phyloP scores from a whole-genome alignment of 2,329 filamentous ascomycete species.

The Colletotrichum horii region DNA sequence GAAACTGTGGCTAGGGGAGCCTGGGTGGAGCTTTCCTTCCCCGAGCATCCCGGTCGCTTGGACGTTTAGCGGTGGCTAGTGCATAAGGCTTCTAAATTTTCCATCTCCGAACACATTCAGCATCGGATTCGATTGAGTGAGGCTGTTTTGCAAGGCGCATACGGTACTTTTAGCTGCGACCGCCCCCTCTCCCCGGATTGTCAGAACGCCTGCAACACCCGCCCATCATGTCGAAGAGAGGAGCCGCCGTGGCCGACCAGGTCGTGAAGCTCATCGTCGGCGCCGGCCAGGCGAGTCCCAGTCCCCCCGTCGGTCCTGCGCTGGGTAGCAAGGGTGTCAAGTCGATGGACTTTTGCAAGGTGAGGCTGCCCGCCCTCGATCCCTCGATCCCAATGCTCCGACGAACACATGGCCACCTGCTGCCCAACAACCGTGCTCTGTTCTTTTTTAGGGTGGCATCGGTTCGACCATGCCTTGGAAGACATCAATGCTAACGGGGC shows the following conservation, averaged over 20 bases:
- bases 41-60: constrained; percentile 22
- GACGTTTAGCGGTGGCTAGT: constrained; percentile 21
- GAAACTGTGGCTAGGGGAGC: constrained; percentile 20
- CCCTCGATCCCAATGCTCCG: background rate
- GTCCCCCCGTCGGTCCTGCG: constrained; percentile 94
- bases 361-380: constrained; percentile 39
- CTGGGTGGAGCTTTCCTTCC: constrained; percentile 4
- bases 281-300: constrained; percentile 91
- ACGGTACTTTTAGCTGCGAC: background rate
- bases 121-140: background rate
- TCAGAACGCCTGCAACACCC: constrained; percentile 21
- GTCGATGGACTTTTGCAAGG: constrained; percentile 99
- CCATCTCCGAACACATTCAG: constrained; percentile 9
- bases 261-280: constrained; percentile 98
- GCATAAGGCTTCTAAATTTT: constrained; percentile 21
- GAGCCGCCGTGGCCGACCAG: constrained; percentile 59
- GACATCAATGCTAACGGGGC: constrained; percentile 19
- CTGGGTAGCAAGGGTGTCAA: constrained; percentile 98
- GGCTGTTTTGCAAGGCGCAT: constrained; percentile 3
- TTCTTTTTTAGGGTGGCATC: background rate
- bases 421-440: constrained; percentile 9
- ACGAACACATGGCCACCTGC: constrained; percentile 12
- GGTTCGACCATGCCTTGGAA: constrained; percentile 6
- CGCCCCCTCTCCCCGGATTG: background rate
- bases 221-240: constrained; percentile 57